A percentile compares a stretch with the other conserved stretches of the same genome.
Evolutionary conservation across 306 rosid genomes (phyloP).

Genomic region (Benincasa hispida): DNA sequence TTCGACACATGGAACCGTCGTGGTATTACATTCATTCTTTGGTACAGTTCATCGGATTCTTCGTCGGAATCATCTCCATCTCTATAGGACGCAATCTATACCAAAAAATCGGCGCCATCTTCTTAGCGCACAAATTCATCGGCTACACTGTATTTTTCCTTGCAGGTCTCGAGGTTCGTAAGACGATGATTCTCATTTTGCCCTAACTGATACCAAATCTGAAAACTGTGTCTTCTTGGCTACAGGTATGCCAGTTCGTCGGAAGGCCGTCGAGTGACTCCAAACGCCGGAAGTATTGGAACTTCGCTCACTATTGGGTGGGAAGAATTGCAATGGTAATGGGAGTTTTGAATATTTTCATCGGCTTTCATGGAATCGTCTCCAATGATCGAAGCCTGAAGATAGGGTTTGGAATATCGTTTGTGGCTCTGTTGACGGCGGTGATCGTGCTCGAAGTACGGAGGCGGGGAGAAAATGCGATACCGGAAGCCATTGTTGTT

Average conservation of each 20-base stretch:
- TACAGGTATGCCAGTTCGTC: not conserved
- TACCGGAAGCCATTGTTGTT: not conserved
- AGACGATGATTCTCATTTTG: not conserved
- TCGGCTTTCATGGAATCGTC: not conserved
- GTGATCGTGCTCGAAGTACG: not conserved
- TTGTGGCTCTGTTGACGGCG: not conserved
- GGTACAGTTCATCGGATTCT: constrained; percentile 7
- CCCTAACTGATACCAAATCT: not conserved
- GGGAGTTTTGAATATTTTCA: not conserved
- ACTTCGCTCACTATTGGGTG: constrained; percentile 2
- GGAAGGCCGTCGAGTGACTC: not conserved
- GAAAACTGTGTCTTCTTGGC: not conserved
- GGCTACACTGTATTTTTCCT: not conserved
- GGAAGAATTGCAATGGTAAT: not conserved
- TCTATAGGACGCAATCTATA: not conserved
- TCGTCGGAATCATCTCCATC: not conserved
- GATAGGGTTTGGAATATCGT: not conserved
- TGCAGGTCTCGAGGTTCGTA: not conserved
- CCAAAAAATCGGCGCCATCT: not conserved
- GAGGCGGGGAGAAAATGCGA: not conserved
- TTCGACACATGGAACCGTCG: not conserved
- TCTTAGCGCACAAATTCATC: not conserved
- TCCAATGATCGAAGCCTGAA: not conserved
- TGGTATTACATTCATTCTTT: constrained; percentile 16
- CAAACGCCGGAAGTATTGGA: not conserved